These are phyloP conservation scores for Entomortierella beljakovae DNA, from an alignment of 192 early-diverging fungal genomes.

Conservation along the genomic window DNA sequence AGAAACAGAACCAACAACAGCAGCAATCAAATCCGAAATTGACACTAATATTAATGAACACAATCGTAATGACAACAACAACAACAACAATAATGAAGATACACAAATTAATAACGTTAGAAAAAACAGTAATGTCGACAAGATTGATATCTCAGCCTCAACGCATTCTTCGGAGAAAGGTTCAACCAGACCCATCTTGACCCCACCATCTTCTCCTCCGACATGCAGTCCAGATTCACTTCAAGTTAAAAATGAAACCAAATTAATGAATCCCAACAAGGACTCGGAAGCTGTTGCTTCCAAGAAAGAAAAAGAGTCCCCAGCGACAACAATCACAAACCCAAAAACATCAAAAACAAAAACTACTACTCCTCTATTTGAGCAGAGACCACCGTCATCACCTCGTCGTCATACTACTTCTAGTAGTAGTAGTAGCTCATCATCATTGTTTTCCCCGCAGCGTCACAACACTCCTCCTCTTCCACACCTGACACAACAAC, in stretches of 20 bases:
- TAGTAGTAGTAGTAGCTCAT: neutral
- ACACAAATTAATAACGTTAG: too few species aligned
- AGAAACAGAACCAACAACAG: neutral
- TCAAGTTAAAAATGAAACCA: neutral
- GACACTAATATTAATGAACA: neutral
- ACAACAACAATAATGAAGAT: neutral
- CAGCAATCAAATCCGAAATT: neutral
- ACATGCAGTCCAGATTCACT: neutral
- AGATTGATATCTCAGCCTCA: neutral
- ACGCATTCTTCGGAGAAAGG: neutral
- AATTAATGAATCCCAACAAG: neutral
- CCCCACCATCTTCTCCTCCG: neutral
- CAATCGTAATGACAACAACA: neutral
- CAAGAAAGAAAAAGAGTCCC: neutral
- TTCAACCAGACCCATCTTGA: neutral
- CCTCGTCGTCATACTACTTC: constrained; percentile 49
- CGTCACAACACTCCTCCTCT: neutral
- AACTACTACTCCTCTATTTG: constrained; percentile 9
- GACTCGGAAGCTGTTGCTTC: neutral
- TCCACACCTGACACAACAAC: constrained; percentile 13
- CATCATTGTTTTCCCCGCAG: constrained; percentile 12
- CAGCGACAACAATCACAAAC: constrained; percentile 4
- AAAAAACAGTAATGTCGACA: too few species aligned
- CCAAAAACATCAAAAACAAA: neutral
- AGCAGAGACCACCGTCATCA: constrained; percentile 13